Base-by-base conservation (phyloP, 495 filamentous ascomycete species). In the Talaromyces proteolyticus region DNA sequence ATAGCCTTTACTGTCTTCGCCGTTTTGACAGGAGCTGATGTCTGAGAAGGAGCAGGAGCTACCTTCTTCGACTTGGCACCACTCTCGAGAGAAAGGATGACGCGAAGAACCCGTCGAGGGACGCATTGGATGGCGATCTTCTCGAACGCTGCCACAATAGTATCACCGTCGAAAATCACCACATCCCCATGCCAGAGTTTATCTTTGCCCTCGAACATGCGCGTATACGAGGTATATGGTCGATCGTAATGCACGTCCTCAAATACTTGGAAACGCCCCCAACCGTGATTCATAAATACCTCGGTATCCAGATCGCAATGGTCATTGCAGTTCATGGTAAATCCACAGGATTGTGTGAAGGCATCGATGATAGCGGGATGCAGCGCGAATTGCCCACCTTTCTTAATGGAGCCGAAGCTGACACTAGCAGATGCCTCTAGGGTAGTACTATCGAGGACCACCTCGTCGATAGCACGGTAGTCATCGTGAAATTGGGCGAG, bases 381-480 rank as follows among this genome's bases (percentile, higher is more conserved):
- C 12, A 12, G 5, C 6, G 6, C 12, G 25, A 29, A 29, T 5
- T 5, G 5, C 5, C 25, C 25, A 5, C 25, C 25, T 29, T 29
- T 29, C 12, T 29, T 29, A 29, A 29, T 29, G 12, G 6, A 6
- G 25, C 12, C 12, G 12, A 29, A 29, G 25, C 25, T 29, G 25
- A 29, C 25, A n/a, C n/a, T 68, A 14, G 76, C 66, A 24, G 86
- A 85, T 3, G 22, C 43, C 58, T 93, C 88, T 40, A 81, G 79
- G 10, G 79, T 73, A 1, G 71, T 68, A 62, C 80, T 86, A 61
- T 90, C 80, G 10, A 93, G 75, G 45, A 88, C 81, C 39, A 91
- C 82, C 49, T 90, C 85, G 46, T 86, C 78, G 41, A 91, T 85
- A 20, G 84, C 86, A 51, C 77, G 73, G 66, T 87, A 93, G 22